Base-by-base conservation (phyloP, 2,329 filamentous ascomycete species). In the Colletotrichum sp. region DNA sequence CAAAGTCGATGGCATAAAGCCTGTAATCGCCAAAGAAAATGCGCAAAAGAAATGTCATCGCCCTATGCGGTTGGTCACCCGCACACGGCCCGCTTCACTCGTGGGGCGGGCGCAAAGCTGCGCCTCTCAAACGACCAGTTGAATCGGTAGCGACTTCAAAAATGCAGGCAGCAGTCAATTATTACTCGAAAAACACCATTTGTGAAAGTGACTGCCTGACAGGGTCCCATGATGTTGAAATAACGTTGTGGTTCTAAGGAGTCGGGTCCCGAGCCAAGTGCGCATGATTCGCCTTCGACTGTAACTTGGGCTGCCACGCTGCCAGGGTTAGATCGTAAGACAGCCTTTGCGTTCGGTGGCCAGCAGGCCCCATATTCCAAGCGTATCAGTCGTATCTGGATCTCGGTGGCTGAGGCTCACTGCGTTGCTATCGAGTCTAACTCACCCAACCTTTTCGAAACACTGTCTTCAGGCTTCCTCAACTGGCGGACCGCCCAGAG, bases 61-160 rank as follows among this genome's bases (percentile, higher is more conserved):
- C 44, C 44, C 44, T 49, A 49, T 49, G 44, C 44, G 44, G n/a
- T 49, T 21, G 18, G 44, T 49, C 18, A 49, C 44, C 18, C 44
- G n/a, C 10, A 49, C 44, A n/a, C 18, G 8, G 44, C 44, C 44
- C 18, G 44, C 18, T n/a, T 49, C 44, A 21, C 18, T 49, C 44
- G 44, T 49, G 44, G 44, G 44, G 44, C 44, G 44, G 44, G 44
- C 44, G 44, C 44, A 49, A 49, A n/a, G 44, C 44, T 49, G 44
- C 44, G 44, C 44, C 44, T 1, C 44, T 49, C 44, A 21, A 49
- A n/a, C 44, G 10, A 21, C 44, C 44, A n/a, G 18, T 49, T 49
- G 18, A n/a, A n/a, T 49, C n/a, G 18, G 44, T 7, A 49, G 44
- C 44, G 44, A 49, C 44, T 49, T 1, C 3, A n/a, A 49, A 49